A percentile compares a stretch with the other conserved stretches of the same genome.
Conservation (phyloP, 2,329 filamentous ascomycete genomes). For the Aspergillus sp. region DNA sequence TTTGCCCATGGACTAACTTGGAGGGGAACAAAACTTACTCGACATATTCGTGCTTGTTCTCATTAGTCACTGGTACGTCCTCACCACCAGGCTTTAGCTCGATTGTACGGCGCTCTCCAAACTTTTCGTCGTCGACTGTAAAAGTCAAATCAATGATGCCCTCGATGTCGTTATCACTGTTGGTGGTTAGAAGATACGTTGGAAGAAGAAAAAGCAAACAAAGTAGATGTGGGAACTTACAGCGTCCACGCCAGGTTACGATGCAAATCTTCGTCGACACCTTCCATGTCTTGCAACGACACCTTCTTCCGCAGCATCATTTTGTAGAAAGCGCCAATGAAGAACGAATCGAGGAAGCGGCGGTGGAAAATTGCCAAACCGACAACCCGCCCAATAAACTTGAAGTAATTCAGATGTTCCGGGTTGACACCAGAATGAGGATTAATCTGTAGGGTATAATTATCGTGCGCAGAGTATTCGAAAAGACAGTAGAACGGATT, state of each 20-base stretch:
- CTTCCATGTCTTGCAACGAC: slow-evolving; percentile 92
- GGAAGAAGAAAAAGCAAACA: not conserved
- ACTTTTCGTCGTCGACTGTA: slow-evolving; percentile 94
- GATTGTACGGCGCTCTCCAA: slow-evolving; percentile 90
- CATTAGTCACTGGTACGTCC: slow-evolving; percentile 94
- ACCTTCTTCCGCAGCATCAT: slow-evolving; percentile 97
- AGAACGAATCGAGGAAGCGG: slow-evolving; percentile 96
- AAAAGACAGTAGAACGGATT: slow-evolving; percentile 99
- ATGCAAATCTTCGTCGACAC: slow-evolving; percentile 97
- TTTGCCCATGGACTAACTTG: not conserved
- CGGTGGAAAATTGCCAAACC: slow-evolving; percentile 97
- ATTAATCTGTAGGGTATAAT: slow-evolving; percentile 99
- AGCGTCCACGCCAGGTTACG: slow-evolving; percentile 95
- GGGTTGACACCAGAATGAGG: slow-evolving; percentile 99
- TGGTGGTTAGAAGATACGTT: slow-evolving; percentile 20
- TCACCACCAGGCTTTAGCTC: slow-evolving; percentile 88
- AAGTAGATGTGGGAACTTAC: slow-evolving; percentile 39
- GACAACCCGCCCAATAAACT: slow-evolving; percentile 97
- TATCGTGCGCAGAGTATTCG: slow-evolving; percentile 99
- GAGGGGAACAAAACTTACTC: slow-evolving; percentile 58
- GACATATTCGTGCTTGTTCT: slow-evolving; percentile 98
- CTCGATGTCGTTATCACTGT: slow-evolving; percentile 87
- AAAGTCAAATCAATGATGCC: slow-evolving; percentile 95
- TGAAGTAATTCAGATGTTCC: slow-evolving; percentile 99
- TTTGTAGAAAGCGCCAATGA: slow-evolving; percentile 98